phyloP scores from a whole-genome alignment of 73 alveolate species.

The Paramecium octaurelia region DNA sequence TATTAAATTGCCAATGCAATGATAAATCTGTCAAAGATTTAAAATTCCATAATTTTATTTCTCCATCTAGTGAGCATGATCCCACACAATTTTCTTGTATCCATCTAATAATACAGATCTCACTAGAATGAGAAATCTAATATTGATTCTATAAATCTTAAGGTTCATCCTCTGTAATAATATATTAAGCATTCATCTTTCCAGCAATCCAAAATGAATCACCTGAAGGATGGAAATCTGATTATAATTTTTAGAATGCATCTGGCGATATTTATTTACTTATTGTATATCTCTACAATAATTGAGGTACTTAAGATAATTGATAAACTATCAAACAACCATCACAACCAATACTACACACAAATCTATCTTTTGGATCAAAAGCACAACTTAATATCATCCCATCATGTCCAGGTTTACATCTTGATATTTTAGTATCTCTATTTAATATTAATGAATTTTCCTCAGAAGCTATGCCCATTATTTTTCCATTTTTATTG shows the following conservation, averaged over 20 bases:
- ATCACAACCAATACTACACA: slow-evolving; percentile 23
- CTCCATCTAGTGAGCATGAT: neutral
- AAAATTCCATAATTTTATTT: slow-evolving; percentile 22
- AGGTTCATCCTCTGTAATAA: slow-evolving; percentile 28
- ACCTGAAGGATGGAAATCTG: slow-evolving; percentile 8
- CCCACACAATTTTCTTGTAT: neutral
- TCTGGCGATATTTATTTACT: slow-evolving; percentile 9
- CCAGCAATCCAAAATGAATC: slow-evolving; percentile 5
- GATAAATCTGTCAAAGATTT: slow-evolving; percentile 3
- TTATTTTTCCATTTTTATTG: neutral
- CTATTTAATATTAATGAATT: neutral
- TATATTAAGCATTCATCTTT: neutral
- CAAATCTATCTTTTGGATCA: slow-evolving; percentile 44
- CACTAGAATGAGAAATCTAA: neutral
- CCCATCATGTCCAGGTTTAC: slow-evolving; percentile 50
- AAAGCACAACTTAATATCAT: neutral
- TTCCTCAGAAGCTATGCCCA: slow-evolving; percentile 23
- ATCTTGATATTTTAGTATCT: neutral
- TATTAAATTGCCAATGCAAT: neutral
- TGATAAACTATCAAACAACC: slow-evolving; percentile 4
- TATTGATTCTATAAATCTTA: neutral
- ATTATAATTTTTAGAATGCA: neutral
- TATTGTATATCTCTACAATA: neutral
- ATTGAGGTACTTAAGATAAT: neutral
- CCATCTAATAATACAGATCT: slow-evolving; percentile 27